Evolutionary conservation across 2,329 filamentous ascomycete species (phyloP).

Genomic region (Cordyceps cicadae): DNA sequence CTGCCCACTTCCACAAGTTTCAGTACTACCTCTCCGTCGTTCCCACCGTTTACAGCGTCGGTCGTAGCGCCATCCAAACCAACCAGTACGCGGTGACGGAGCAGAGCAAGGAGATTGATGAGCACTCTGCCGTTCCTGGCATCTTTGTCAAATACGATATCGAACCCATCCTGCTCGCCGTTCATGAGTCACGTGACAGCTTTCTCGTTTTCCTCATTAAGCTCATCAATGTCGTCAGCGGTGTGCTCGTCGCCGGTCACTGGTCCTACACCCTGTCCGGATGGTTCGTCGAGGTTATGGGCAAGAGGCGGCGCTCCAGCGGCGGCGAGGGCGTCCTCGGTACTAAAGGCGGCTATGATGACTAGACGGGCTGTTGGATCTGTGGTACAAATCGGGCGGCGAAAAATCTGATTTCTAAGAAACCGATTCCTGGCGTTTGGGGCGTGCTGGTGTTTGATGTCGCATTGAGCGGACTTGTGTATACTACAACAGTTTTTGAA

Average conservation of each 20-base stretch:
- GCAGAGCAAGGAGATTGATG: conserved; percentile 63
- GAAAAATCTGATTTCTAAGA: not conserved
- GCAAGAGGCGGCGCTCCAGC: conserved; percentile 37
- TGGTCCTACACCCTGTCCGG: conserved; percentile 85
- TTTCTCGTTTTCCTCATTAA: conserved; percentile 70
- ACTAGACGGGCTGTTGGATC: not conserved
- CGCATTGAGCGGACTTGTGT: not conserved
- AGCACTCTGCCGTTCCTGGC: conserved; percentile 64
- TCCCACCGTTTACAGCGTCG: conserved; percentile 80
- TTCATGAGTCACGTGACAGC: conserved; percentile 72
- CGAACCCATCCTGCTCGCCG: conserved; percentile 81
- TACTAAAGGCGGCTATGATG: conserved; percentile 31
- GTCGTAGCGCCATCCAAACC: conserved; percentile 64
- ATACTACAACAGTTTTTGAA: not conserved
- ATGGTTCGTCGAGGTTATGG: conserved; percentile 55
- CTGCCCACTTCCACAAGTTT: conserved; percentile 81
- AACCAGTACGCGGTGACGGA: conserved; percentile 98
- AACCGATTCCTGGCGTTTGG: not conserved
- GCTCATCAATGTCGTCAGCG: conserved; percentile 82
- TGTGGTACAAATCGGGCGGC: too few relatives aligned
- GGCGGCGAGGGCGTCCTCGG: conserved; percentile 44
- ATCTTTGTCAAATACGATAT: conserved; percentile 99
- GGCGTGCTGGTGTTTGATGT: not conserved
- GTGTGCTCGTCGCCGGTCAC: conserved; percentile 85
- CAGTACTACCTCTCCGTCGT: conserved; percentile 97